These are phyloP conservation scores for Castanea sativa DNA, from an alignment of 306 rosid species.

Conservation along the genomic window DNA sequence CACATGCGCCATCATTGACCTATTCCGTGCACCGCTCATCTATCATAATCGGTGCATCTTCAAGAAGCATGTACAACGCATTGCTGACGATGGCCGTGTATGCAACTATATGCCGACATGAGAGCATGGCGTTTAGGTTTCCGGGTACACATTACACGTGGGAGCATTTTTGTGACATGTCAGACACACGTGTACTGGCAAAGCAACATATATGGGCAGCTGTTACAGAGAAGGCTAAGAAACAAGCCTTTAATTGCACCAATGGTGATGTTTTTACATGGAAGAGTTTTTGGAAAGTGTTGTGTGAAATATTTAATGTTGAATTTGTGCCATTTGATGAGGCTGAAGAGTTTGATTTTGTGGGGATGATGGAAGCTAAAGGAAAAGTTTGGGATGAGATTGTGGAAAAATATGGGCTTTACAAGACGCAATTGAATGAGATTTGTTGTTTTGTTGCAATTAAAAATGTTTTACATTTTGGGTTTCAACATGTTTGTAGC, in stretches of 20 bases:
- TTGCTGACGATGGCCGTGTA: conserved; percentile 15
- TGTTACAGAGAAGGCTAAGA: too few species aligned
- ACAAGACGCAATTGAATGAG: conserved; percentile 34
- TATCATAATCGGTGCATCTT: conserved; percentile 28
- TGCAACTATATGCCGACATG: conserved; percentile 25
- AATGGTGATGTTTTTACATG: background rate
- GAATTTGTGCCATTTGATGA: conserved; percentile 33
- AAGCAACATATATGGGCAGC: conserved; percentile 29
- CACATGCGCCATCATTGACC: background rate
- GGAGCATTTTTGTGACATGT: conserved; percentile 50
- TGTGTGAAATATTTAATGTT: conserved; percentile 11
- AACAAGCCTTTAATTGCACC: too few species aligned
- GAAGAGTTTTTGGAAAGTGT: conserved; percentile 33
- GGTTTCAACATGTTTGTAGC: conserved; percentile 44
- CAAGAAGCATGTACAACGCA: conserved; percentile 12
- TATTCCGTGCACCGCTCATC: conserved; percentile 41
- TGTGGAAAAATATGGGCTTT: conserved; percentile 36
- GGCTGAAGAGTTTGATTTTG: conserved; percentile 19
- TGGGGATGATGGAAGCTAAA: conserved; percentile 36
- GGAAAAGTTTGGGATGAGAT: conserved; percentile 38
- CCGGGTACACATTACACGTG: conserved; percentile 33
- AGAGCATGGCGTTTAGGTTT: conserved; percentile 29
- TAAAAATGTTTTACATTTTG: conserved; percentile 2
- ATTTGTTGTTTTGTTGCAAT: conserved; percentile 1
- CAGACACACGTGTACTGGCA: conserved; percentile 26